phyloP scores from a whole-genome alignment of 306 rosid genomes.

The Inga laurina region DNA sequence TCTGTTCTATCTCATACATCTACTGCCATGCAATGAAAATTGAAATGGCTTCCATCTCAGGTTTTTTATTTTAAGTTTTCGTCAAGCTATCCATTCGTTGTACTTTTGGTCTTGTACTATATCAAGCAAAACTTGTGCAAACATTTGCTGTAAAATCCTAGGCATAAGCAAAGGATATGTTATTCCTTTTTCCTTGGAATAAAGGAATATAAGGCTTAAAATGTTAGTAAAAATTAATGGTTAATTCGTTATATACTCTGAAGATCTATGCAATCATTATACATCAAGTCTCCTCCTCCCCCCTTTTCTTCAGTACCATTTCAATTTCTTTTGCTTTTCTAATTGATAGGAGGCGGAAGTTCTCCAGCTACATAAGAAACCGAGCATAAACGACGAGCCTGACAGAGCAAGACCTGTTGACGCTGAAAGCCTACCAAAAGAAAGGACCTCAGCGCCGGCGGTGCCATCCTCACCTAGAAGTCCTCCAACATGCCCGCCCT shows the following conservation, averaged over 20 bases:
- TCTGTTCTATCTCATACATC: not conserved
- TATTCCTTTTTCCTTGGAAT: not conserved
- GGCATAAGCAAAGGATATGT: not conserved
- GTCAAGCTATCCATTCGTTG: not conserved
- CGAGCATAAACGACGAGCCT: slow-evolving; percentile 55
- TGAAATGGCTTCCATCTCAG: not conserved
- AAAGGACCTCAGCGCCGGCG: slow-evolving; percentile 53
- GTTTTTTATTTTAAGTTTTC: not conserved
- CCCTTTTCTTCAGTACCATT: not conserved
- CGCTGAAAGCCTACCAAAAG: slow-evolving; percentile 56
- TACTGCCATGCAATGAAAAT: not conserved
- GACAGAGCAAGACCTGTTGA: slow-evolving; percentile 56
- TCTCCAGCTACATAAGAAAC: slow-evolving; percentile 53
- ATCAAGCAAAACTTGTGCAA: not conserved
- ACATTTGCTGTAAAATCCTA: not conserved
- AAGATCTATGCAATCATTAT: not conserved
- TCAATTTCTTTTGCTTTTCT: slow-evolving; percentile 26
- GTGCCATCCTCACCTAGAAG: slow-evolving; percentile 60
- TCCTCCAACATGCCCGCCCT: slow-evolving; percentile 49
- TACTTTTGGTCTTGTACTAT: not conserved
- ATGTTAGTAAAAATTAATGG: slow-evolving; percentile 12
- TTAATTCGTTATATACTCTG: slow-evolving; percentile 3
- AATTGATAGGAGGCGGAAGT: slow-evolving; percentile 61
- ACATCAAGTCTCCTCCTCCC: not conserved
- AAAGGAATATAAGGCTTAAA: not conserved